Evolutionary conservation across 768 basidiomycete species (phyloP).

Genomic region (Austroboletus eburneus): DNA sequence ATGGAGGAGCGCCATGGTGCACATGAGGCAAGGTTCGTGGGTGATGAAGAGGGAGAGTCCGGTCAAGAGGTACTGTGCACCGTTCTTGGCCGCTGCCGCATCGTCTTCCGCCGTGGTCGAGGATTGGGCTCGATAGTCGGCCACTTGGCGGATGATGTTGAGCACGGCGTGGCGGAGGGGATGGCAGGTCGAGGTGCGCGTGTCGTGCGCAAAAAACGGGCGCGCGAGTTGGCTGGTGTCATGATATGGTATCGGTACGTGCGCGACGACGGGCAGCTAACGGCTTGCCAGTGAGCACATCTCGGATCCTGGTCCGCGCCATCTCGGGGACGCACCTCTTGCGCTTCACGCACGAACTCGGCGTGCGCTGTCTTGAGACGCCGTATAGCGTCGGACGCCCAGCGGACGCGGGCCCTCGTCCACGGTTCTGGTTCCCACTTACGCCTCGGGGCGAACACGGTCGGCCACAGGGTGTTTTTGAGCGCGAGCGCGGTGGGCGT

Average conservation of each 20-base stretch:
- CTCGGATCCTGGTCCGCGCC: background rate
- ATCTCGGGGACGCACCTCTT: constrained; percentile 40
- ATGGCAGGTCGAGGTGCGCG: constrained; percentile 60
- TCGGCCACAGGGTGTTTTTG: constrained; percentile 85
- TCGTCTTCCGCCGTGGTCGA: constrained; percentile 9
- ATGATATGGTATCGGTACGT: constrained; percentile 56
- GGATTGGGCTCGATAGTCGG: constrained; percentile 45
- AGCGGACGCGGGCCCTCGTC: constrained; percentile 60
- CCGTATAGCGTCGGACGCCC: constrained; percentile 72
- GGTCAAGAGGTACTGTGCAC: constrained; percentile 85
- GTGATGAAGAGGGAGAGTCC: constrained; percentile 80
- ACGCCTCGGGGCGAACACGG: constrained; percentile 63
- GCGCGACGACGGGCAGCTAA: constrained; percentile 73
- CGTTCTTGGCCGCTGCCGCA: constrained; percentile 46
- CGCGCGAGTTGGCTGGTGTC: constrained; percentile 22
- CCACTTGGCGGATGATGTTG: constrained; percentile 66
- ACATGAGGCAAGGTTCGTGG: constrained; percentile 98
- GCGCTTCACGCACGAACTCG: constrained; percentile 30
- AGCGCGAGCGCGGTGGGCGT: constrained; percentile 59
- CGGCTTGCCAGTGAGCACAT: no score
- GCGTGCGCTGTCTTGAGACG: constrained; percentile 47
- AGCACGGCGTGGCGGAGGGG: constrained; percentile 84
- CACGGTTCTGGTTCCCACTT: constrained; percentile 66
- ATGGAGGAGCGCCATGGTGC: constrained; percentile 93
- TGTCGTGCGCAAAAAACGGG: constrained; percentile 62